A percentile compares a stretch with the other conserved stretches of the same genome.
These are phyloP conservation scores for Elaeis oleifera DNA, from an alignment of 202 grass and related monocot species.

Conservation along the genomic window DNA sequence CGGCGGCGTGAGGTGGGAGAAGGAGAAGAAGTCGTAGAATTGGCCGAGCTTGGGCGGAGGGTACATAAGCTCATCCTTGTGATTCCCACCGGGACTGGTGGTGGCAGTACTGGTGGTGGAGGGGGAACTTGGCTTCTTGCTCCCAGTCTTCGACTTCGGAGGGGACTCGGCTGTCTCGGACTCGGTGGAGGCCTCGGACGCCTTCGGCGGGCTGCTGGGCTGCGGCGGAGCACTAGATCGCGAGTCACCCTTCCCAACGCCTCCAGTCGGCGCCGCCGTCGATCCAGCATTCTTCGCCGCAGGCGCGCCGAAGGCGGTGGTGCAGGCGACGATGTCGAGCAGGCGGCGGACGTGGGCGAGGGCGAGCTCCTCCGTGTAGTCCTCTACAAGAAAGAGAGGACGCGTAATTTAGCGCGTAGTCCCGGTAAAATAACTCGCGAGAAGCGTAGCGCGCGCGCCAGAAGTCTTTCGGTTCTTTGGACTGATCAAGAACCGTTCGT, in stretches of 20 bases:
- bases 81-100: slow-evolving; percentile 12
- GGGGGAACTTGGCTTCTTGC: slow-evolving; percentile 30
- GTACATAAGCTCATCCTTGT: slow-evolving; percentile 78
- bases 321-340: slow-evolving; percentile 82
- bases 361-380: slow-evolving; percentile 86
- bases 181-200: background rate
- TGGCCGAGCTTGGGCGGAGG: slow-evolving; percentile 81
- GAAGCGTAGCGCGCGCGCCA: too few species aligned
- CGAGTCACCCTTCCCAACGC: background rate
- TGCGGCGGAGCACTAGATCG: background rate
- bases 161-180: background rate
- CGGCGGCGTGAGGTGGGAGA: slow-evolving; percentile 71
- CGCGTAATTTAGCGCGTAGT: too few species aligned
- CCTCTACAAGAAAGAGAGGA: slow-evolving; percentile 29
- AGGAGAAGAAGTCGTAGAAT: slow-evolving; percentile 97
- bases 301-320: slow-evolving; percentile 54
- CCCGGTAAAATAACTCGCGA: too few species aligned
- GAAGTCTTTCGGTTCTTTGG: too few species aligned
- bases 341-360: slow-evolving; percentile 65
- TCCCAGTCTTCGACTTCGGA: slow-evolving; percentile 15
- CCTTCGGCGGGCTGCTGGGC: background rate
- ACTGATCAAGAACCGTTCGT: too few species aligned
- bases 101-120: background rate
- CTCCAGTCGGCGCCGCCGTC: background rate
- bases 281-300: slow-evolving; percentile 27